A percentile compares a stretch with the other conserved stretches of the same genome.
phyloP scores from a whole-genome alignment of 768 basidiomycete species.

The Favolaschia claudopus region DNA sequence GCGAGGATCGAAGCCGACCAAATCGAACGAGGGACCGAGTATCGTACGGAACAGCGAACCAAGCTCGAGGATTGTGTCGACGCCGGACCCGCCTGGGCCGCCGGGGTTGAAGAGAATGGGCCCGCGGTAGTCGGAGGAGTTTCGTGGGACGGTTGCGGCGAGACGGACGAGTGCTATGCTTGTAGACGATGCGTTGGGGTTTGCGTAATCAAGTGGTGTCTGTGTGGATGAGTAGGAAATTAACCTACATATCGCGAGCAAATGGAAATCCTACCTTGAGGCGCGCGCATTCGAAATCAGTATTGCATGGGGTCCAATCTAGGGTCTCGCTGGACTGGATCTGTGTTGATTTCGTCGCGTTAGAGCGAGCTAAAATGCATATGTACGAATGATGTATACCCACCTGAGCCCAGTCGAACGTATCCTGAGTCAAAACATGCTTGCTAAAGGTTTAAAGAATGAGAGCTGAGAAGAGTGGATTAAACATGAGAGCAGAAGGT shows the following conservation, averaged over 20 bases:
- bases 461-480: too few relatives aligned
- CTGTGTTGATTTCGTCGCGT: too few relatives aligned
- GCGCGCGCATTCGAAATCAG: slow-evolving; percentile 8
- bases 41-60: background rate
- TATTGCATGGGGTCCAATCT: slow-evolving; percentile 4
- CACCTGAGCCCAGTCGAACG: too few relatives aligned
- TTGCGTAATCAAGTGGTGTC: slow-evolving; percentile 40
- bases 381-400: too few relatives aligned
- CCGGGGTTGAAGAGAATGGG: slow-evolving; percentile 43
- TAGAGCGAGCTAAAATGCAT: too few relatives aligned
- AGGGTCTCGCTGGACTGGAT: background rate
- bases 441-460: too few relatives aligned
- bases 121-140: slow-evolving; percentile 30
- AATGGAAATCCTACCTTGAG: slow-evolving; percentile 1
- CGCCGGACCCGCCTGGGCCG: slow-evolving; percentile 35
- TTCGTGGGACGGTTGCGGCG: slow-evolving; percentile 23
- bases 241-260: background rate
- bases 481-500: too few relatives aligned
- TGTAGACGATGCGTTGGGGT: slow-evolving; percentile 23
- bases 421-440: too few relatives aligned
- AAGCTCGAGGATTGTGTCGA: slow-evolving; percentile 13
- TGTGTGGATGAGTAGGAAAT: background rate
- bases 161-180: slow-evolving; percentile 35
- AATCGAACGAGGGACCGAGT: slow-evolving; percentile 28
- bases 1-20: slow-evolving; percentile 38